Evolutionary conservation across 768 basidiomycete species (phyloP), one percentile per base, ranked within the genome.

Genomic region (Gymnopilus junonius): DNA sequence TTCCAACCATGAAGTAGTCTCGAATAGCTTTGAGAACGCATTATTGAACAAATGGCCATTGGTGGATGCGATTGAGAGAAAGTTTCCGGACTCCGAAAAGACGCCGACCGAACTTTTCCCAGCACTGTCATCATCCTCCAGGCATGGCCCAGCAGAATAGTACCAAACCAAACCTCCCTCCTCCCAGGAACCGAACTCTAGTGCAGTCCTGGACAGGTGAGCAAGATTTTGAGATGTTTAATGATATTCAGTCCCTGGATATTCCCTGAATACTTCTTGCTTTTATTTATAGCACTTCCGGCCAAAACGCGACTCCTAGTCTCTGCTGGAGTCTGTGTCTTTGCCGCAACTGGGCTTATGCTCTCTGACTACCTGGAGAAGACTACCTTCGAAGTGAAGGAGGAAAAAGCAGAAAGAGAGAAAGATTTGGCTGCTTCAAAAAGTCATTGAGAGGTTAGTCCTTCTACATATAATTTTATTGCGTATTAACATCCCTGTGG

Each of bases 311-410:
- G 87, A 35, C 76, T 87, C 29, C 75, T 77, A 55, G 67, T 88
- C 48, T 85, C 85, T 4, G 74, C 86, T 61, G 81, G 75, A 5
- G 70, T 83, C 50, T 86, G 82, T 63, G 70, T 77, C 4, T 70
- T 87, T 27, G 86, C 82, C 11, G 76, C 72, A 8, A 73, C 72
- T 21, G 87, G 87, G 17, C 67, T 87, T 27, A 66, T 77, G 37
- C 65, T 82, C 42, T 86, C 87, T 39, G 79, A 87, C 67, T 79
- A 81, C 55, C 71, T 88, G 39, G 86, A 88, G 67, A 78, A 78
- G 59, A 76, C 71, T 20, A 59, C 79, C 14, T 72, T 82, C 58
- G 48, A 71, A 31, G 56, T 57, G 25, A 62, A 61, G 12, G 29
- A 20, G 15, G 58, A 59, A 50, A 59, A 59, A 14, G 35, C 32